Evolutionary conservation across 2,329 filamentous ascomycete genomes (phyloP).

Genomic region (Claviceps pusilla): DNA sequence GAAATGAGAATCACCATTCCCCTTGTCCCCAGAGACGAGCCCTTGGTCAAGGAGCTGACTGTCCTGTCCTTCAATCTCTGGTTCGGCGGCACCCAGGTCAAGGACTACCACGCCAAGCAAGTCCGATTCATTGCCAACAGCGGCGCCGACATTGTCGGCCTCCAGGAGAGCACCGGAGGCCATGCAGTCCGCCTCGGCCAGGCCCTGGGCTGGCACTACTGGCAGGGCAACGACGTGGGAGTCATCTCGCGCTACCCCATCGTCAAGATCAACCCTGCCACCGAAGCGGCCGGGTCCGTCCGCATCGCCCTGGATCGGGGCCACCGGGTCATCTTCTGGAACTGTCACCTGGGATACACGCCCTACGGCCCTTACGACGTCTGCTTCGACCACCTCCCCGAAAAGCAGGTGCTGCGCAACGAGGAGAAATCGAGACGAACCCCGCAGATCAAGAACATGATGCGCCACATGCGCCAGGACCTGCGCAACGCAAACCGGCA

Average conservation of each 20-base stretch:
- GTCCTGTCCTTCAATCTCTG: constrained; percentile 27
- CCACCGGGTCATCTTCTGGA: constrained; percentile 19
- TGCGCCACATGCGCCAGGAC: constrained; percentile 18
- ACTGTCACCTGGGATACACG: constrained; percentile 20
- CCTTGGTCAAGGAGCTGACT: constrained; percentile 19
- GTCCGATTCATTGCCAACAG: constrained; percentile 18
- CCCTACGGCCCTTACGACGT: constrained; percentile 30
- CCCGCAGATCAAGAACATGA: constrained; percentile 21
- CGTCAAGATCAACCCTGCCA: constrained; percentile 11
- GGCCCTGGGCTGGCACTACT: constrained; percentile 23
- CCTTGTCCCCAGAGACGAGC: constrained; percentile 11
- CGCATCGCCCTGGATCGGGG: constrained; percentile 20
- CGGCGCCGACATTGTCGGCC: constrained; percentile 20
- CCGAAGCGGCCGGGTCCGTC: constrained; percentile 16
- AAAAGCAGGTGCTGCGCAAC: constrained; percentile 18
- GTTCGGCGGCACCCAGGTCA: constrained; percentile 22
- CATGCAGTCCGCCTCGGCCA: constrained; percentile 19
- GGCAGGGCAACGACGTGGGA: constrained; percentile 18
- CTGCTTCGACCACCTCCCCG: constrained; percentile 22
- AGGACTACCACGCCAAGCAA: constrained; percentile 24
- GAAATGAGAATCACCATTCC: constrained; percentile 19
- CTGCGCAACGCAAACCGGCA: constrained; percentile 15
- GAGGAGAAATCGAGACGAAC: constrained; percentile 24
- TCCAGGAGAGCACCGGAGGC: constrained; percentile 21
- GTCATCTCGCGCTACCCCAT: constrained; percentile 26